phyloP scores from a whole-genome alignment of 768 basidiomycete species.

The Strobilomyces dryophilus region DNA sequence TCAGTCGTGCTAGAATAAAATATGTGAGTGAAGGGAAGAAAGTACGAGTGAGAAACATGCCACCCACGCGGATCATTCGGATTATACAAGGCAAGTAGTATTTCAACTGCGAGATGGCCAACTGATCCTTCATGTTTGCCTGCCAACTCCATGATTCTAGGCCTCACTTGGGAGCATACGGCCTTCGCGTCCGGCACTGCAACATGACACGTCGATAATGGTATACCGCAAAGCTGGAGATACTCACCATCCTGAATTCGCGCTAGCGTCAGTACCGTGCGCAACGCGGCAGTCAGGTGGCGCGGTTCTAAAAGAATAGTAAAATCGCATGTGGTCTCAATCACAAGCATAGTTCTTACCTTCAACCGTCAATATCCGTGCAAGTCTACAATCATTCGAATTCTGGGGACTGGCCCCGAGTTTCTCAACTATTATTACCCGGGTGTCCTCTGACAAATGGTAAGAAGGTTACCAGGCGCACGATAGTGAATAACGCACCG shows the following conservation, averaged over 20 bases:
- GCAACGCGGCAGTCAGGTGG: conserved; percentile 14
- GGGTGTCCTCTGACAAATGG: conserved; percentile 10
- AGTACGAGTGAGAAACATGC: background rate
- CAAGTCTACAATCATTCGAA: conserved; percentile 6
- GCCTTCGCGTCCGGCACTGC: background rate
- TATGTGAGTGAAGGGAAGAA: background rate
- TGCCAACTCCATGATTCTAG: conserved; percentile 15
- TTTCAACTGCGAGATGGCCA: conserved; percentile 20
- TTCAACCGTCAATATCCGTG: conserved; percentile 9
- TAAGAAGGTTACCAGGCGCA: background rate
- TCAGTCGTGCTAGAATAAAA: conserved; percentile 6
- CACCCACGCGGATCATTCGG: conserved; percentile 1
- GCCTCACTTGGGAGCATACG: conserved; percentile 6
- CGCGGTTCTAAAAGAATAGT: conserved; percentile 11
- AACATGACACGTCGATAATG: background rate
- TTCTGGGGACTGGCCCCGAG: background rate
- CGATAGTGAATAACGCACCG: conserved; percentile 3
- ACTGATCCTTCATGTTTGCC: conserved; percentile 4
- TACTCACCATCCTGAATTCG: conserved; percentile 15
- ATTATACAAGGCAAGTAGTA: conserved; percentile 13
- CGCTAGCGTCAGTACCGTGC: conserved; percentile 15
- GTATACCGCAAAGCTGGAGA: background rate
- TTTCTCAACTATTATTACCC: background rate
- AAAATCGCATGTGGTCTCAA: background rate
- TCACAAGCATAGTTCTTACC: background rate